Conservation (phyloP, 2,329 filamentous ascomycete genomes). For the Rutstroemia sp. region DNA sequence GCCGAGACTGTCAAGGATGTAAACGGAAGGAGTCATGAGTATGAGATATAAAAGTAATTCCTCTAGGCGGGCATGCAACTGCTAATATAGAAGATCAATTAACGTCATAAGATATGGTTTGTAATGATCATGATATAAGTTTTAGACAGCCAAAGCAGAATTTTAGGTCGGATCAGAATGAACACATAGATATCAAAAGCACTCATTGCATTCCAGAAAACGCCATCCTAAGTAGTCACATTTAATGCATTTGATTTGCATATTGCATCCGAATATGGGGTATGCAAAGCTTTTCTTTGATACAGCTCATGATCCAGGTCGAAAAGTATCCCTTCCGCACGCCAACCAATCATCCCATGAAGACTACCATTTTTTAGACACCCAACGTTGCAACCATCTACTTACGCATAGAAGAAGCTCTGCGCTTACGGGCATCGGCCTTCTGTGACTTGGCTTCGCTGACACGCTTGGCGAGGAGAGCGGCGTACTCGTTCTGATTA, state of each 20-base stretch:
- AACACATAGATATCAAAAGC: conserved; percentile 1
- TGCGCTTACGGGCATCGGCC: conserved; percentile 91
- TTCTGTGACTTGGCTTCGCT: conserved; percentile 91
- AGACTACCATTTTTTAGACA: conserved; percentile 1
- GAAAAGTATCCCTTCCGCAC: conserved; percentile 4
- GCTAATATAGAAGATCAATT: too few species aligned
- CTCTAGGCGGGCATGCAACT: too few species aligned
- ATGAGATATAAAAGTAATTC: too few species aligned
- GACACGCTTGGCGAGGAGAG: conserved; percentile 94
- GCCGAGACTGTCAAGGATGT: too few species aligned
- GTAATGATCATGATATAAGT: not conserved
- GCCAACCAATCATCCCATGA: conserved; percentile 1
- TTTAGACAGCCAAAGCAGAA: not conserved
- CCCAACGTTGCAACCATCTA: conserved; percentile 37
- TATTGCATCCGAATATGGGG: conserved; percentile 5
- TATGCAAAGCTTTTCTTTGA: conserved; percentile 7
- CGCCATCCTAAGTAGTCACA: conserved; percentile 9
- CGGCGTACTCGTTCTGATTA: conserved; percentile 85
- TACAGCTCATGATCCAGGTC: conserved; percentile 5
- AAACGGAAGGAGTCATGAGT: too few species aligned
- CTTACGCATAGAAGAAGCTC: conserved; percentile 91
- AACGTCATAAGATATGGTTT: too few species aligned
- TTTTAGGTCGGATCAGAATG: not conserved
- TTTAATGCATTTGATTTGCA: conserved; percentile 7
- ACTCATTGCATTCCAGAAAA: conserved; percentile 7